A percentile compares a stretch with the other conserved stretches of the same genome.
These are phyloP conservation scores for Diaporthe destruens DNA, from an alignment of 2,329 filamentous ascomycete genomes.

Conservation along the genomic window DNA sequence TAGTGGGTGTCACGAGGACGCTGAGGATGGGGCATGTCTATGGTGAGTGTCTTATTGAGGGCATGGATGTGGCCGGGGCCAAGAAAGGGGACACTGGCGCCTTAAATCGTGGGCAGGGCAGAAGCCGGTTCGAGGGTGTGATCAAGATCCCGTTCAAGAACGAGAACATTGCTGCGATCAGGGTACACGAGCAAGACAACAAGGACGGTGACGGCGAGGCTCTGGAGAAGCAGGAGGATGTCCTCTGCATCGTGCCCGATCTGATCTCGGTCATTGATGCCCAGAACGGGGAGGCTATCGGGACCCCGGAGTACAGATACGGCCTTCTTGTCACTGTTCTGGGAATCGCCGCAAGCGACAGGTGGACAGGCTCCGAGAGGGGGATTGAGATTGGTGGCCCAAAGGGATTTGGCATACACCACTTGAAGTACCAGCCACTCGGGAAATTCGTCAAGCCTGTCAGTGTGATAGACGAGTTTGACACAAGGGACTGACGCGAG, in stretches of 20 bases:
- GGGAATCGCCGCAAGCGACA: slow-evolving; percentile 59
- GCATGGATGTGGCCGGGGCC: slow-evolving; percentile 52
- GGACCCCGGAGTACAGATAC: slow-evolving; percentile 69
- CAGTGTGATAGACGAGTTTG: slow-evolving; percentile 67
- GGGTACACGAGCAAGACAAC: slow-evolving; percentile 42
- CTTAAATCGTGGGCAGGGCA: slow-evolving; percentile 45
- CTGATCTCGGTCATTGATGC: slow-evolving; percentile 68
- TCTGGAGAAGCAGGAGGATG: slow-evolving; percentile 55
- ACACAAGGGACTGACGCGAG: slow-evolving; percentile 6
- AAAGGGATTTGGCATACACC: slow-evolving; percentile 60
- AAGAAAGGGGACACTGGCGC: slow-evolving; percentile 39
- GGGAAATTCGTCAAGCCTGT: slow-evolving; percentile 62
- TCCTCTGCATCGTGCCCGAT: slow-evolving; percentile 68
- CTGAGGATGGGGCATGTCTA: slow-evolving; percentile 70
- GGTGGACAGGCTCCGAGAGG: slow-evolving; percentile 59
- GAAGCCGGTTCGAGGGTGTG: slow-evolving; percentile 55
- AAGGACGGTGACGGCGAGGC: slow-evolving; percentile 47
- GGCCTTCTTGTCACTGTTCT: slow-evolving; percentile 64
- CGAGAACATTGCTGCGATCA: slow-evolving; percentile 75
- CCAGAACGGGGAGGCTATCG: slow-evolving; percentile 68
- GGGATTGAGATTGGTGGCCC: slow-evolving; percentile 65
- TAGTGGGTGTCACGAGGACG: slow-evolving; percentile 69
- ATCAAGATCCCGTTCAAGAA: slow-evolving; percentile 78
- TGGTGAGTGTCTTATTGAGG: slow-evolving; percentile 69
- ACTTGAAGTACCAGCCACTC: slow-evolving; percentile 61